Percentiles rank a stretch among this genome's conserved stretches.
Evolutionary conservation across 495 filamentous ascomycete species (phyloP).

Genomic region (Penicillium tannophilum): DNA sequence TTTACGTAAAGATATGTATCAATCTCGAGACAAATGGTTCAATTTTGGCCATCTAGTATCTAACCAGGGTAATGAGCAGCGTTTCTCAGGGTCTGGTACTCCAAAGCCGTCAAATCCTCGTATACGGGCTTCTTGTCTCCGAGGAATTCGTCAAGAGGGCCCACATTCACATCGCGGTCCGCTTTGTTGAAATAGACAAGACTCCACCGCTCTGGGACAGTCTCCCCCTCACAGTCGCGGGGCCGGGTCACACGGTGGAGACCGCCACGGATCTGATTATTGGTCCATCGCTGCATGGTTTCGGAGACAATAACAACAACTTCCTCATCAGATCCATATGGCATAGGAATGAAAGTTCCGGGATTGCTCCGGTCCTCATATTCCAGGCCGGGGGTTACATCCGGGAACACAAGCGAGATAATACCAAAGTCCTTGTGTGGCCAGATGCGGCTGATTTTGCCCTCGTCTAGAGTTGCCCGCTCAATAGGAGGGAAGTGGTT

Average conservation of each 20-base stretch:
- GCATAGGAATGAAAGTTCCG: conserved; percentile 13
- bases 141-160: conserved; percentile 9
- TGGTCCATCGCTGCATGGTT: conserved; percentile 22
- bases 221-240: background rate
- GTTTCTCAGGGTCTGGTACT: conserved; percentile 10
- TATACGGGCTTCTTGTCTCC: conserved; percentile 9
- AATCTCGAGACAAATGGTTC: too few species aligned
- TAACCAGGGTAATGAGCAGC: conserved; percentile 1
- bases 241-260: conserved; percentile 42
- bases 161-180: conserved; percentile 12
- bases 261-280: conserved; percentile 43
- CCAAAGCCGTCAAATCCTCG: conserved; percentile 12
- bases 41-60: background rate
- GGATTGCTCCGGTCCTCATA: conserved; percentile 27
- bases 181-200: conserved; percentile 14
- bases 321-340: conserved; percentile 29
- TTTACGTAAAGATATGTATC: too few species aligned
- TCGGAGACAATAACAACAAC: conserved; percentile 42
- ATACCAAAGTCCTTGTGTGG: conserved; percentile 44
- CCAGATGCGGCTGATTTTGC: conserved; percentile 24
- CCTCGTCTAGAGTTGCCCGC: conserved; percentile 11
- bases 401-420: conserved; percentile 42
- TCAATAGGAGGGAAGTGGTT: conserved; percentile 13
- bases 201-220: conserved; percentile 9
- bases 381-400: conserved; percentile 37